A percentile compares a stretch with the other conserved stretches of the same genome.
These are phyloP conservation scores for Penicillium manginii DNA, from an alignment of 495 filamentous ascomycete species.

Conservation along the genomic window DNA sequence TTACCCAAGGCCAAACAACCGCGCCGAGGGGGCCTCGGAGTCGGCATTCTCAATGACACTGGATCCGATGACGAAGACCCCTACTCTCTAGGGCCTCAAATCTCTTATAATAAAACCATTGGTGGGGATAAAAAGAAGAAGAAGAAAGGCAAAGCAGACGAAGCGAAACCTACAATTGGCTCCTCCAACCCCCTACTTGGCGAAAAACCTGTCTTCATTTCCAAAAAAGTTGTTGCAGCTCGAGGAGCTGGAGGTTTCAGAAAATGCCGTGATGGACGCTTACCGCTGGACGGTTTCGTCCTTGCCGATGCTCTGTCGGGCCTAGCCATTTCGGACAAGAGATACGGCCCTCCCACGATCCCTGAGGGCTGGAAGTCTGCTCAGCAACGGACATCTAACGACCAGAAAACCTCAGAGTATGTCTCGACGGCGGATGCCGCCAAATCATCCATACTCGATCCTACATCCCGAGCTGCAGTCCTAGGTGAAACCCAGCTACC, in stretches of 20 bases:
- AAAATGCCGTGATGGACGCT: slow-evolving; percentile 86
- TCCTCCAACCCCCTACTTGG: slow-evolving; percentile 67
- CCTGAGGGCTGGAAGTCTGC: slow-evolving; percentile 75
- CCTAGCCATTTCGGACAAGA: slow-evolving; percentile 57
- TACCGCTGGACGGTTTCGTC: slow-evolving; percentile 85
- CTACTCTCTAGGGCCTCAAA: slow-evolving; percentile 87
- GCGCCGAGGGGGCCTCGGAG: slow-evolving; percentile 73
- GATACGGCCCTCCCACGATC: slow-evolving; percentile 74
- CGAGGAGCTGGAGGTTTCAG: slow-evolving; percentile 61
- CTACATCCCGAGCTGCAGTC: slow-evolving; percentile 76
- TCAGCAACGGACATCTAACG: slow-evolving; percentile 51
- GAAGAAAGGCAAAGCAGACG: slow-evolving; percentile 54
- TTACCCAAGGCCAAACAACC: slow-evolving; percentile 53
- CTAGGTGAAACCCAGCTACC: slow-evolving; percentile 83
- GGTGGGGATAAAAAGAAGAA: slow-evolving; percentile 88
- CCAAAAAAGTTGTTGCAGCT: slow-evolving; percentile 67
- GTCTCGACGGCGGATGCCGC: slow-evolving; percentile 75
- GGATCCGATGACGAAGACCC: slow-evolving; percentile 98
- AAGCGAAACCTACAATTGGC: slow-evolving; percentile 35
- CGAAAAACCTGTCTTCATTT: slow-evolving; percentile 75
- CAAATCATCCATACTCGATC: slow-evolving; percentile 74
- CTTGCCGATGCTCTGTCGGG: slow-evolving; percentile 66
- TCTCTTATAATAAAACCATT: slow-evolving; percentile 85
- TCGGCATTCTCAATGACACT: slow-evolving; percentile 90
- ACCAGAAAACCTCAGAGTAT: slow-evolving; percentile 48